Percentiles rank a stretch among this genome's conserved stretches.
phyloP scores from a whole-genome alignment of 108 stramenopile genomes.

The Fistulifera solaris region DNA sequence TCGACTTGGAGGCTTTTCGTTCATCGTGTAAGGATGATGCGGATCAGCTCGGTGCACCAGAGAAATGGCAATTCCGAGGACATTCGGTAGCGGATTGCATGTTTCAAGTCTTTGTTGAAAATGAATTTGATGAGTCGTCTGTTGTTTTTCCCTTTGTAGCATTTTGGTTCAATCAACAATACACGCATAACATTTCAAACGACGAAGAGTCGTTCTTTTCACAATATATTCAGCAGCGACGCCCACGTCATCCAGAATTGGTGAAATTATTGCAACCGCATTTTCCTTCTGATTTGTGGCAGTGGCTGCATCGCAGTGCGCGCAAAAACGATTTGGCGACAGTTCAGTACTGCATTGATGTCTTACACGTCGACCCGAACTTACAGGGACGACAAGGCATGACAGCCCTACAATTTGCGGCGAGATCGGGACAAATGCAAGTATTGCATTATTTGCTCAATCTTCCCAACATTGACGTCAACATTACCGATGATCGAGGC shows the following conservation, averaged over 20 bases:
- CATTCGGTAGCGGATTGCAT: background rate
- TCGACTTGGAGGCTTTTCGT: conserved; percentile 7
- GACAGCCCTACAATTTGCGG: conserved; percentile 67
- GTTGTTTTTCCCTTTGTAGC: no score
- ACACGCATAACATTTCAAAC: background rate
- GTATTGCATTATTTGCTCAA: conserved; percentile 36
- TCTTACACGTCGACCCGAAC: conserved; percentile 27
- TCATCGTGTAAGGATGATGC: background rate
- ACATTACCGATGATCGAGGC: conserved; percentile 34
- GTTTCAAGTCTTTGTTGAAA: background rate
- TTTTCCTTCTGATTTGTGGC: background rate
- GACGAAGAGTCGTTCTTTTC: background rate
- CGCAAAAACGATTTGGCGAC: conserved; percentile 33
- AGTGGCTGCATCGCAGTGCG: conserved; percentile 25
- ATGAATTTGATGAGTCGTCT: no score
- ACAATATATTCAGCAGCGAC: background rate
- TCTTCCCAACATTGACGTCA: conserved; percentile 15
- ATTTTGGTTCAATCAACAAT: background rate
- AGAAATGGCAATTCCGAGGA: background rate
- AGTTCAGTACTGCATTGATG: conserved; percentile 25
- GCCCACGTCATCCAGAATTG: background rate
- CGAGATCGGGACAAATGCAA: conserved; percentile 43
- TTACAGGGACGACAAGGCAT: conserved; percentile 51
- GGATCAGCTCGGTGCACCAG: background rate
- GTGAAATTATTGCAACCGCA: background rate